Conservation (phyloP, 208 protist genomes). For the Trypanosoma caninum region DNA sequence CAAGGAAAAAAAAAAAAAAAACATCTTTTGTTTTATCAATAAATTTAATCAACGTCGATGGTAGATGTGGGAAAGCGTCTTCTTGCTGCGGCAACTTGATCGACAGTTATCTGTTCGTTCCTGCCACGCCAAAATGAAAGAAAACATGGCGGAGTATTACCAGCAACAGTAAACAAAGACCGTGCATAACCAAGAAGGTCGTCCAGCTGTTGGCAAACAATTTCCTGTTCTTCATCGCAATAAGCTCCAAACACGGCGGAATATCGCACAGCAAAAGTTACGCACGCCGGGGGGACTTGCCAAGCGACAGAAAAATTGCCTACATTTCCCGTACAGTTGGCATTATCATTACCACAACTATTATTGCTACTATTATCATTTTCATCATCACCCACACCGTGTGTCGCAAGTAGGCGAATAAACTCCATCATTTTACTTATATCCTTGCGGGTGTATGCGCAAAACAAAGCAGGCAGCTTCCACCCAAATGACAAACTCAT, state of each 20-base stretch:
- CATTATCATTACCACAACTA: no score
- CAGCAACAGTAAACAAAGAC: background rate
- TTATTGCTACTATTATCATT: background rate
- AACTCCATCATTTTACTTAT: conserved; percentile 1
- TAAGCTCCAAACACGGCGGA: conserved; percentile 2
- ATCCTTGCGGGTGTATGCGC: background rate
- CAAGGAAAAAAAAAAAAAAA: no score
- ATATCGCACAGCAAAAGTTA: conserved; percentile 13
- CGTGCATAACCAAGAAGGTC: background rate
- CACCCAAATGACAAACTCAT: conserved; percentile 40
- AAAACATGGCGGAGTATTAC: background rate
- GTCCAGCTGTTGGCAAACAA: conserved; percentile 1
- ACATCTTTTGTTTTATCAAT: background rate
- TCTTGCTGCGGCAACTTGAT: background rate
- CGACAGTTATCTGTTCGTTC: conserved; percentile 1
- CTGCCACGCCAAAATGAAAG: conserved; percentile 13
- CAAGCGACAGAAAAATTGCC: background rate
- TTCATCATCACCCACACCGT: background rate
- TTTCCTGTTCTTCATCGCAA: background rate
- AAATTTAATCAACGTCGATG: conserved; percentile 2
- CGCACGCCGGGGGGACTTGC: background rate
- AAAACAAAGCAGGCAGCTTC: background rate
- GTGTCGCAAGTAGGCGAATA: background rate
- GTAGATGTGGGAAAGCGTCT: conserved; percentile 11
- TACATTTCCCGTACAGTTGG: no score